Evolutionary conservation across 1,284 basidiomycete species (phyloP).

Genomic region (Puccinia polysora): DNA sequence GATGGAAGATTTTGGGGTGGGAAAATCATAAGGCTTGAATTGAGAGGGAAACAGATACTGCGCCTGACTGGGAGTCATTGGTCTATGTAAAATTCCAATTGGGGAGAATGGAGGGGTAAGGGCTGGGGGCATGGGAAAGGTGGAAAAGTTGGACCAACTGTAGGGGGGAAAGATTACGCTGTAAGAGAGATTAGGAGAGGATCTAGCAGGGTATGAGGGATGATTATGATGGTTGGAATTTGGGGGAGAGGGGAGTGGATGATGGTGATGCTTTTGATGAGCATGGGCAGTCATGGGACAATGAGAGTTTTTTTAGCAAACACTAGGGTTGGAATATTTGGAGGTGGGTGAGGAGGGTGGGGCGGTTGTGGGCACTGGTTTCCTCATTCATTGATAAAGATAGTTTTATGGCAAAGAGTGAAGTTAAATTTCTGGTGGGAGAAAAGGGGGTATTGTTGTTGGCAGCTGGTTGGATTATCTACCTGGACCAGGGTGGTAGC

Average conservation of each 20-base stretch:
- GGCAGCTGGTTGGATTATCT: too few species aligned
- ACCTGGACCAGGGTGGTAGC: too few species aligned
- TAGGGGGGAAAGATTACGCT: background rate
- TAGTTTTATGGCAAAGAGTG: too few species aligned
- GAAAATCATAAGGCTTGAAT: background rate
- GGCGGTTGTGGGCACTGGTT: background rate
- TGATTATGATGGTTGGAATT: background rate
- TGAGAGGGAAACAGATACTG: background rate
- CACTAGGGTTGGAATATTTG: too few species aligned
- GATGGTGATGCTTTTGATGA: too few species aligned
- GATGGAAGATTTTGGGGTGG: slow-evolving; percentile 2
- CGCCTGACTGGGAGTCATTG: background rate
- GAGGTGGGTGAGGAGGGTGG: too few species aligned
- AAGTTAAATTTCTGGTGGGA: too few species aligned
- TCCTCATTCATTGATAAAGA: too few species aligned
- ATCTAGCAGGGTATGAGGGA: background rate
- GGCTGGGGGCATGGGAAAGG: background rate
- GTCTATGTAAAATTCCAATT: too few species aligned
- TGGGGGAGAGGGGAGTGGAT: background rate
- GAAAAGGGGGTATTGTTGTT: too few species aligned
- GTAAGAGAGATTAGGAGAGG: slow-evolving; percentile 4
- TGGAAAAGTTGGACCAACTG: background rate
- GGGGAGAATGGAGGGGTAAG: background rate
- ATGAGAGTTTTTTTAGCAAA: too few species aligned
- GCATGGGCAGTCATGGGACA: too few species aligned